A percentile compares a stretch with the other conserved stretches of the same genome.
phyloP scores from a whole-genome alignment of 1,284 basidiomycete genomes.

The Apiotrichum mycotoxinovorans region DNA sequence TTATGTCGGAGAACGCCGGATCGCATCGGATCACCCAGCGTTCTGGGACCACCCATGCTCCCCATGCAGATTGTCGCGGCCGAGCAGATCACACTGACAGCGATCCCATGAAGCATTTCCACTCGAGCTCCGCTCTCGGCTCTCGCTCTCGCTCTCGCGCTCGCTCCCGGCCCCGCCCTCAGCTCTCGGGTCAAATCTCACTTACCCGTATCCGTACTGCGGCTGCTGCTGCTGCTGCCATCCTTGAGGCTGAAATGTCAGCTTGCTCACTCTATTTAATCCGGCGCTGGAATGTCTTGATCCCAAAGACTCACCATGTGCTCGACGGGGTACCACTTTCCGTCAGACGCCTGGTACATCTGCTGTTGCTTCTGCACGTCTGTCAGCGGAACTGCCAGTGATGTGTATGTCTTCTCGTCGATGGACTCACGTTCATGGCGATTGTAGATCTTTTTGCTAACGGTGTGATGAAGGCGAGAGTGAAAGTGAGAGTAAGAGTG shows the following conservation, averaged over 20 bases:
- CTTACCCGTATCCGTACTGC: neutral
- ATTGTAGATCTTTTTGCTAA: neutral
- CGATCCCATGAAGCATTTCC: too few relatives aligned
- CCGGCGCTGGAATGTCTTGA: too few relatives aligned
- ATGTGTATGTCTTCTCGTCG: too few relatives aligned
- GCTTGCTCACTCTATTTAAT: too few relatives aligned
- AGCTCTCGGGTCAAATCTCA: neutral
- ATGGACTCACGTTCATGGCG: slow-evolving; percentile 3
- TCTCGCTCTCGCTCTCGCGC: neutral
- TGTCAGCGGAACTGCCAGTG: neutral
- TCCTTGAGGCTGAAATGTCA: slow-evolving; percentile 6
- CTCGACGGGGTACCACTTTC: slow-evolving; percentile 21
- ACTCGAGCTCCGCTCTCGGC: too few relatives aligned
- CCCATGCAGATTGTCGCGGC: too few relatives aligned
- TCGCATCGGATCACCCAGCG: too few relatives aligned
- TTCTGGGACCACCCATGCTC: too few relatives aligned
- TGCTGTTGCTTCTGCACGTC: slow-evolving; percentile 4
- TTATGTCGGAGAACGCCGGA: too few relatives aligned
- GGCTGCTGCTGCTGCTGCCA: slow-evolving; percentile 4
- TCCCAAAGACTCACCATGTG: slow-evolving; percentile 15
- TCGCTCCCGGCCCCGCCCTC: neutral
- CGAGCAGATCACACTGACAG: too few relatives aligned
- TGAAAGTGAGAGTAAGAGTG: too few relatives aligned
- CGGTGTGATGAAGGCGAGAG: neutral
- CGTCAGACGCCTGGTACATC: slow-evolving; percentile 23